Conservation (phyloP, 495 filamentous ascomycete species). For the Evernia prunastri region DNA sequence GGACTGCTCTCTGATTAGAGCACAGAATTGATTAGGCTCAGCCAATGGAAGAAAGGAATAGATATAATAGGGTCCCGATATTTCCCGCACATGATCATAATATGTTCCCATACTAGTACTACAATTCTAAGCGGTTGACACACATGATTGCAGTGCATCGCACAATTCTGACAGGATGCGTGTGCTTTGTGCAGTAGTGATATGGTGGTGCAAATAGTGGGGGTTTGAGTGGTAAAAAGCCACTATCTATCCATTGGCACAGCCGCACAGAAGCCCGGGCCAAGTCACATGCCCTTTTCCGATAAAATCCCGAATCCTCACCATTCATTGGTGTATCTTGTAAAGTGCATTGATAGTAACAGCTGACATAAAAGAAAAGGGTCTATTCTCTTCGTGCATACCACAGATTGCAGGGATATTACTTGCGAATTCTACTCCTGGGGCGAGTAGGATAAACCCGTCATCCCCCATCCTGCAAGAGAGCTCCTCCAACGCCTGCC, state of each 20-base stretch:
- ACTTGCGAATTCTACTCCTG: conserved; percentile 11
- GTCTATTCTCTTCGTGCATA: neutral
- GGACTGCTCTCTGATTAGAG: conserved; percentile 4
- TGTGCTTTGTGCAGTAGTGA: too few species aligned
- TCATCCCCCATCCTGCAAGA: conserved; percentile 2
- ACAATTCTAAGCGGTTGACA: neutral
- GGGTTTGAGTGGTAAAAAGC: neutral
- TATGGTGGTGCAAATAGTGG: neutral
- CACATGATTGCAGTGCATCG: neutral
- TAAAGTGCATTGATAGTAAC: neutral
- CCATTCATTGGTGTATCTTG: neutral
- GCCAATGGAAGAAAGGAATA: conserved; percentile 10
- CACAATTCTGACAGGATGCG: neutral
- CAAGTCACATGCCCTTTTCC: neutral
- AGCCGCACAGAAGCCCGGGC: neutral
- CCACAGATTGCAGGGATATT: conserved; percentile 6
- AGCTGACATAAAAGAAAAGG: neutral
- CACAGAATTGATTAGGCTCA: too few species aligned
- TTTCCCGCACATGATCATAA: too few species aligned
- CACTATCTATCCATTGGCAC: neutral
- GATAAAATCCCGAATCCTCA: neutral
- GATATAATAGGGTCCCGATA: conserved; percentile 2
- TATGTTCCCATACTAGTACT: too few species aligned
- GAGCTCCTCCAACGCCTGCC: conserved; percentile 11
- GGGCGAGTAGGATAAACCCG: neutral